Evolutionary conservation across 148 eudicot genomes (phyloP).

Genomic region (Fallopia convolvulus): DNA sequence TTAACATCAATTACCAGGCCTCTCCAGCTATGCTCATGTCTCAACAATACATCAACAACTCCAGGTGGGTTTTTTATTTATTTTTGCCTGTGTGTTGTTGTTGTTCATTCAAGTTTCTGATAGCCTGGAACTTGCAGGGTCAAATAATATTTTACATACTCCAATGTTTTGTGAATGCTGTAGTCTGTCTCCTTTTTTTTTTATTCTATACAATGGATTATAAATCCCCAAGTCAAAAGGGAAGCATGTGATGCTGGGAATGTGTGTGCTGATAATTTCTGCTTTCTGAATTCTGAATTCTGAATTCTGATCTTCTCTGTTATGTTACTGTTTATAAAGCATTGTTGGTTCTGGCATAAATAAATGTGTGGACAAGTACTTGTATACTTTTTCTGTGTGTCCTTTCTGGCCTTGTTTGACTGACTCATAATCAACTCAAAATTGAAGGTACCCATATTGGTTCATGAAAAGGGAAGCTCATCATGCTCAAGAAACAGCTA

Average conservation of each 20-base stretch:
- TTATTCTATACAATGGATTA: not conserved
- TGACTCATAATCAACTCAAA: not conserved
- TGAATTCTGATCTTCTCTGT: not conserved
- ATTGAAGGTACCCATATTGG: slow-evolving; percentile 50
- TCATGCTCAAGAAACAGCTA: slow-evolving; percentile 3
- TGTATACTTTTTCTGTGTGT: not conserved
- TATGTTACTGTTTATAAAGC: slow-evolving; percentile 6
- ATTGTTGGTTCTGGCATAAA: slow-evolving; percentile 6
- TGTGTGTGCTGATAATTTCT: too few species aligned
- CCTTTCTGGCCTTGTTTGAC: slow-evolving; percentile 10
- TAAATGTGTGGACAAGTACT: not conserved
- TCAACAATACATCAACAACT: slow-evolving; percentile 11
- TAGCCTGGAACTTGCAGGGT: not conserved
- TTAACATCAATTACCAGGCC: not conserved
- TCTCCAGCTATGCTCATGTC: not conserved
- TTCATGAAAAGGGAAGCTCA: slow-evolving; percentile 44
- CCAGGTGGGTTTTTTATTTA: slow-evolving; percentile 10
- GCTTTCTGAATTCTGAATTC: not conserved
- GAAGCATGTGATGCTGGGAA: not conserved
- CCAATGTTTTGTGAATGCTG: not conserved
- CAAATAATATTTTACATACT: slow-evolving; percentile 9
- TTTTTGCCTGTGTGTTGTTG: not conserved
- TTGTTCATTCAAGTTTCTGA: not conserved
- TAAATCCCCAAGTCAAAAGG: slow-evolving; percentile 5
- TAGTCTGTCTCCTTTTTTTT: not conserved